A percentile compares a stretch with the other conserved stretches of the same genome.
Conservation (phyloP, 108 stramenopile species). For the Fistulifera pelliculosa region DNA sequence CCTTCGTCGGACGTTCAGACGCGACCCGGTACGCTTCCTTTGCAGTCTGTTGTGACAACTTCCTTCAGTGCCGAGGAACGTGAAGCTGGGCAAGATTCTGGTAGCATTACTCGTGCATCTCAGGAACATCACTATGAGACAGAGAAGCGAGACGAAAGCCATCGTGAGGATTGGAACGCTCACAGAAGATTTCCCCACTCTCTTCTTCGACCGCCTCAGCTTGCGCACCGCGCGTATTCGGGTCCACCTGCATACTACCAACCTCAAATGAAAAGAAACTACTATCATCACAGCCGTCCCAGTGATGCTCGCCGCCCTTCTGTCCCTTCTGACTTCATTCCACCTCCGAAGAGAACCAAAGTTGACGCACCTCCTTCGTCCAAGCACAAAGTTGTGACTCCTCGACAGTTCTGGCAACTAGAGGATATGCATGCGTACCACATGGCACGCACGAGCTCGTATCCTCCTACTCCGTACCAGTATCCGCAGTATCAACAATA, state of each 20-base stretch:
- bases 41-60: conserved; percentile 10
- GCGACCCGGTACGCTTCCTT: background rate
- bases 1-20: background rate
- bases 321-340: conserved; percentile 10
- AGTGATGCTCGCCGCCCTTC: background rate
- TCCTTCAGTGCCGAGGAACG: conserved; percentile 14
- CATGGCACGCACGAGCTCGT: no score
- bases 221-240: conserved; percentile 1
- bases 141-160: no score
- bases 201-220: background rate
- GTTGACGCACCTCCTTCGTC: background rate
- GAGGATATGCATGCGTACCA: no score
- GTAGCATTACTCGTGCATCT: no score
- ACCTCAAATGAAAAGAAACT: conserved; percentile 13
- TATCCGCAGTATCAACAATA: no score
- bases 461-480: no score
- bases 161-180: no score
- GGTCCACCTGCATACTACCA: conserved; percentile 2
- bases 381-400: no score
- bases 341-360: conserved; percentile 13
- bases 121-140: no score
- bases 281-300: conserved; percentile 3
- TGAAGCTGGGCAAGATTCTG: background rate
- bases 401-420: no score
- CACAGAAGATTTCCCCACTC: no score